Evolutionary conservation across 257 asterid genomes (phyloP), one percentile per base, ranked within the genome.

Genomic region (Gentiana macrophylla): DNA sequence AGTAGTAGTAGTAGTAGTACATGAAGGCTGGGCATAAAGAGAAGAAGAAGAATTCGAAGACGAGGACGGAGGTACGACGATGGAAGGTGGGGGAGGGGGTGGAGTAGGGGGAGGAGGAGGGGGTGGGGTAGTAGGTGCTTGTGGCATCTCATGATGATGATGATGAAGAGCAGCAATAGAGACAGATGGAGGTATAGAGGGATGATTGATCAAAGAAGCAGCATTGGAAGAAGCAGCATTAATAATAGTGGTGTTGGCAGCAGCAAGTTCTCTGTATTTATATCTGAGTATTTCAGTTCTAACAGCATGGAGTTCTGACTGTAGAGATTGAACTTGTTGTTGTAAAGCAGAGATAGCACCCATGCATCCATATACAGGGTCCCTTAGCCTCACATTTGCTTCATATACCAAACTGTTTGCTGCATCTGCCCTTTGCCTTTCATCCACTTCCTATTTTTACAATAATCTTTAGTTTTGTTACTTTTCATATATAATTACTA

Each of bases 301-400:
- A 0, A 80, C 78, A 4, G 87, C 86, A 60, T 76, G 83, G 47
- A 86, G 83, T 32, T 89, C 95, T 4, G 83, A 82, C 61, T 89
- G 95, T 12, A 89, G 63, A 38, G 75, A 36, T 56, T 89, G 95
- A 52, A 86, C 69, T 60, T 89, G 88, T 46, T 83, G 97, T 53
- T 86, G 97, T 56, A 89, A 67, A 15, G 94, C 74, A 1, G 94
- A 89, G 12, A 89, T 83, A 8, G 93, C 97, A 35, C 95, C 97
- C 97, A 86, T 89, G 93, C 95, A 86, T 41, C 97, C 97, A 12
- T 89, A 89, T 0, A 89, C 87, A 0, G 97, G 97, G 74, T 89
- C 95, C 32, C 94, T 66, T 5, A 89, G 79, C 75, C 97, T 70
- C 59, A 86, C 93, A 43, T 89, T 89, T 13, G 97, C 97, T 68